phyloP scores from a whole-genome alignment of 495 filamentous ascomycete genomes.

The Penicillium coffeae region DNA sequence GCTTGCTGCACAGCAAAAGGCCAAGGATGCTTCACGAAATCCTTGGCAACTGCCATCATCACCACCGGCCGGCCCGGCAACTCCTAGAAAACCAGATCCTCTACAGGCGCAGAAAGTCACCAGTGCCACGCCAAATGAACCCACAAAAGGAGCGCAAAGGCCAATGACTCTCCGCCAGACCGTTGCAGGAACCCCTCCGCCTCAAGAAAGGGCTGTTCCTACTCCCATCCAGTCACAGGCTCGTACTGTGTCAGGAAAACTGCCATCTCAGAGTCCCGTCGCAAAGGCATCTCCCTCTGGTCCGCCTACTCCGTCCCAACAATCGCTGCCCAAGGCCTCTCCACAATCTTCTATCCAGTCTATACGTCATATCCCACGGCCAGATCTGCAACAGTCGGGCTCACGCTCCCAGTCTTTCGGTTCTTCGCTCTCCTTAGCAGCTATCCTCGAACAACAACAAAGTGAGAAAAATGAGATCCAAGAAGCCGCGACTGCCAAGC shows the following conservation, averaged over 20 bases:
- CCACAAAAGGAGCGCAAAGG: constrained; percentile 31
- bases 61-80: constrained; percentile 9
- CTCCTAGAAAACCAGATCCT: constrained; percentile 16
- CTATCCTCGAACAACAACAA: constrained; percentile 84
- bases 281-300: constrained; percentile 20
- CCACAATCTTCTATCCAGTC: constrained; percentile 42
- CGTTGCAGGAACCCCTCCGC: constrained; percentile 48
- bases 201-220: constrained; percentile 24
- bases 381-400: constrained; percentile 37
- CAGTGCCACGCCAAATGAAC: constrained; percentile 13
- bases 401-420: constrained; percentile 47
- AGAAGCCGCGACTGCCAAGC: constrained; percentile 75
- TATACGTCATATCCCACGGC: constrained; percentile 43
- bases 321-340: constrained; percentile 19
- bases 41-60: constrained; percentile 66
- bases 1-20: constrained; percentile 43
- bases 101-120: constrained; percentile 20
- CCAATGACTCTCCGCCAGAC: constrained; percentile 63
- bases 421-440: constrained; percentile 66
- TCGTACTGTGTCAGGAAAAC: constrained; percentile 27
- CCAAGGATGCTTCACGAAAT: constrained; percentile 47
- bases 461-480: constrained; percentile 76
- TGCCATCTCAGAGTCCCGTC: constrained; percentile 13
- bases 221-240: constrained; percentile 24
- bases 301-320: constrained; percentile 17